Conservation (phyloP, 2,329 filamentous ascomycete species). For the Sodiomyces alkalinus region DNA sequence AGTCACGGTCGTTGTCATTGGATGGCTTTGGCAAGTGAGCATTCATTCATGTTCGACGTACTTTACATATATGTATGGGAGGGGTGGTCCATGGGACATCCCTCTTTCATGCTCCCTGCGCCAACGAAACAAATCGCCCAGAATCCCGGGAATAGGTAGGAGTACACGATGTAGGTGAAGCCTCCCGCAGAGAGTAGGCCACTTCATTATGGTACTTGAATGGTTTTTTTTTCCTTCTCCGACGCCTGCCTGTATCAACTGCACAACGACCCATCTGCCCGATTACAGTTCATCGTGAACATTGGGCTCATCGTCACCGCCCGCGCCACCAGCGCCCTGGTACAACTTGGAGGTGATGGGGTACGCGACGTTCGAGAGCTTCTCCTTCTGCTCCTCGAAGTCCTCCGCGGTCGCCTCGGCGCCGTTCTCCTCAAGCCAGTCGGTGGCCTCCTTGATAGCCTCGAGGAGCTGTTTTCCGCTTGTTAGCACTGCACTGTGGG, state of each 20-base stretch:
- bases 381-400: slow-evolving; percentile 99
- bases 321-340: slow-evolving; percentile 45
- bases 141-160: too few species aligned
- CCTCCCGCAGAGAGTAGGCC: too few species aligned
- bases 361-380: slow-evolving; percentile 90
- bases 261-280: slow-evolving; percentile 2
- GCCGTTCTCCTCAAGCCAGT: slow-evolving; percentile 95
- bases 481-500: not conserved
- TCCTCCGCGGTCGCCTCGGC: slow-evolving; percentile 76
- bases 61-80: too few species aligned
- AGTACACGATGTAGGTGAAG: too few species aligned
- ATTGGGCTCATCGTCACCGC: slow-evolving; percentile 47
- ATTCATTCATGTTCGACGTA: too few species aligned
- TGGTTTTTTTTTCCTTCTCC: slow-evolving; percentile 8
- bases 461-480: slow-evolving; percentile 51
- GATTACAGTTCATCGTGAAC: slow-evolving; percentile 68
- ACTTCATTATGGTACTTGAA: too few species aligned
- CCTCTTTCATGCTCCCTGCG: too few species aligned
- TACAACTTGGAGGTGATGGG: slow-evolving; percentile 99
- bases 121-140: too few species aligned
- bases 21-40: too few species aligned
- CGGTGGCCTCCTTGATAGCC: slow-evolving; percentile 89
- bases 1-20: too few species aligned
- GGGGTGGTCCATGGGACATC: too few species aligned
- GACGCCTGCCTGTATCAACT: not conserved